Conservation (phyloP, 2,329 filamentous ascomycete species). For the Fusarium sp. region DNA sequence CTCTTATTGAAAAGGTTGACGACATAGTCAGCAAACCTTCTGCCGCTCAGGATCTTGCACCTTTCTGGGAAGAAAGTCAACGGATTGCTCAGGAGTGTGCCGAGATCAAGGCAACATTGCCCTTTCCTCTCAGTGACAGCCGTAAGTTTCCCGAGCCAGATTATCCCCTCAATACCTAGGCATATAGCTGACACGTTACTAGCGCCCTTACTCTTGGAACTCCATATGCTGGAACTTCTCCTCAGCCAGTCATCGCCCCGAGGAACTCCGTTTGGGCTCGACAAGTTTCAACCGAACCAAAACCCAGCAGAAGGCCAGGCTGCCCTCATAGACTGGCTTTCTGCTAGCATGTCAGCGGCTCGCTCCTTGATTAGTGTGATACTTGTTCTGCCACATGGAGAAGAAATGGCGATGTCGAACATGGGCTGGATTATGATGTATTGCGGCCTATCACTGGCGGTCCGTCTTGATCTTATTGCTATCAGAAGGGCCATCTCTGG, state of each 20-base stretch:
- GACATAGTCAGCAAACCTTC: constrained; percentile 24
- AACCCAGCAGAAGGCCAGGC: constrained; percentile 19
- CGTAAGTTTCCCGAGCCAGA: constrained; percentile 30
- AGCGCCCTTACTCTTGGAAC: constrained; percentile 44
- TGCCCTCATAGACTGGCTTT: constrained; percentile 40
- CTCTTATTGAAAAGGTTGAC: constrained; percentile 43
- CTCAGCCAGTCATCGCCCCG: constrained; percentile 44
- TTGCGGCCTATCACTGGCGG: constrained; percentile 45
- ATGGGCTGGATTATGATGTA: constrained; percentile 49
- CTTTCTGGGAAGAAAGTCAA: constrained; percentile 21
- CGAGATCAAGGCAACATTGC: constrained; percentile 33
- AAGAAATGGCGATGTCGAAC: constrained; percentile 46
- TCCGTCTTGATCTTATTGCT: constrained; percentile 45
- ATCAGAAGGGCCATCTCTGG: constrained; percentile 26
- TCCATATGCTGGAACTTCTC: constrained; percentile 45
- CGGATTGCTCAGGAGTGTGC: constrained; percentile 16
- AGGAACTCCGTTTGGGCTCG: constrained; percentile 42
- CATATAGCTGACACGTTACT: not conserved
- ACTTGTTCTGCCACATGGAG: constrained; percentile 39
- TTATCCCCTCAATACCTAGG: rapidly evolving
- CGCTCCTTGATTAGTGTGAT: constrained; percentile 41
- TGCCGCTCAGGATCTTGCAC: not conserved
- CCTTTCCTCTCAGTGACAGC: constrained; percentile 45
- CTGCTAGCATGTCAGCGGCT: constrained; percentile 44
- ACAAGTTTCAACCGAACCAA: constrained; percentile 28